Conservation (phyloP, 2,329 filamentous ascomycete species). For the Cylindrodendrum hubeiense region DNA sequence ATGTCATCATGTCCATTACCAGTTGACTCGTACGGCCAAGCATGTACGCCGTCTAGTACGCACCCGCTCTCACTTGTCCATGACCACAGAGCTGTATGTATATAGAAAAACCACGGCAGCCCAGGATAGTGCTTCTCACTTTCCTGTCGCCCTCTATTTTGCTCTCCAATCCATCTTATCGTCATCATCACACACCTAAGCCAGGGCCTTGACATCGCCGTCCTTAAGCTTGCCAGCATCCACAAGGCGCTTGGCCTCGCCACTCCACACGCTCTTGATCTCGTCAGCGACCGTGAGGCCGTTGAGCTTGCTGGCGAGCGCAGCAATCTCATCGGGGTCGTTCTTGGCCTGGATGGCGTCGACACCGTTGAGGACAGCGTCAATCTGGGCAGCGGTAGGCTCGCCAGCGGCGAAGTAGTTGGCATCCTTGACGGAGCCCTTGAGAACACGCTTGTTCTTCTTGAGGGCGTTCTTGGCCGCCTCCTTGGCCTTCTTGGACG, state of each 20-base stretch:
- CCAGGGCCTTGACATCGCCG: constrained; percentile 79
- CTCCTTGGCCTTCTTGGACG: constrained; percentile 96
- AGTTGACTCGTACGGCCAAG: constrained; percentile 11
- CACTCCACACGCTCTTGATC: constrained; percentile 87
- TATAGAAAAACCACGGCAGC: constrained; percentile 13
- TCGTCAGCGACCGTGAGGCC: constrained; percentile 82
- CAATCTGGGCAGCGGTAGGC: constrained; percentile 80
- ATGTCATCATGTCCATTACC: constrained; percentile 14
- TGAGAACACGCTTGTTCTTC: constrained; percentile 99
- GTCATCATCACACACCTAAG: constrained; percentile 44
- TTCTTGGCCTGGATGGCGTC: constrained; percentile 90
- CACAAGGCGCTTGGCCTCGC: constrained; percentile 82
- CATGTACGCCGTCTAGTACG: constrained; percentile 6
- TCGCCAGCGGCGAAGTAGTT: constrained; percentile 93
- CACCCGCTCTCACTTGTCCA: constrained; percentile 10
- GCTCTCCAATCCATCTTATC: constrained; percentile 31
- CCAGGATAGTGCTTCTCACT: constrained; percentile 1
- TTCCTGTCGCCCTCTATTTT: constrained; percentile 33
- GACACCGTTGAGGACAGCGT: constrained; percentile 85
- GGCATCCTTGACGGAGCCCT: constrained; percentile 93
- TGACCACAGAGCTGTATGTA: constrained; percentile 13
- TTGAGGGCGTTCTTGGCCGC: constrained; percentile 98
- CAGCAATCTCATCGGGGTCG: constrained; percentile 90
- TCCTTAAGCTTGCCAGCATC: constrained; percentile 88
- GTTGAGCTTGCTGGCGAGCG: constrained; percentile 83